Evolutionary conservation across 2,329 filamentous ascomycete genomes (phyloP).

Genomic region (Endocalyx cinctus): DNA sequence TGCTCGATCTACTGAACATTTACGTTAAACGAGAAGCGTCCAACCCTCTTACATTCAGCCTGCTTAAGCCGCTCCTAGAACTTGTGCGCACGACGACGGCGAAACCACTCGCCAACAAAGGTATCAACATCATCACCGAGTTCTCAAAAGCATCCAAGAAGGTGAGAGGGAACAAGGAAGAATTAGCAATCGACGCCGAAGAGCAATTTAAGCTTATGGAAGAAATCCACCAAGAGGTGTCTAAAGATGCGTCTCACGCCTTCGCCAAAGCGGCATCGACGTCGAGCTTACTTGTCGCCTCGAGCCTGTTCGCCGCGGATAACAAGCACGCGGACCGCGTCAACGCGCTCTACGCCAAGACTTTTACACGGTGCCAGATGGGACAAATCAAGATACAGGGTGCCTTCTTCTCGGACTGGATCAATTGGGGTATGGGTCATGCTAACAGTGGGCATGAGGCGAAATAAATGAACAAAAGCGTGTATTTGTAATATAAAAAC

Average conservation of each 20-base stretch:
- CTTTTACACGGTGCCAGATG: constrained; percentile 55
- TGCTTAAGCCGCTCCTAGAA: constrained; percentile 72
- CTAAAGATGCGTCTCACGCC: constrained; percentile 58
- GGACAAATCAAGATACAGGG: constrained; percentile 57
- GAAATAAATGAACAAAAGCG: constrained; percentile 11
- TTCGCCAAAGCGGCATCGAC: constrained; percentile 73
- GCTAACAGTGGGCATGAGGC: constrained; percentile 20
- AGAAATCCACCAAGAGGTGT: constrained; percentile 64
- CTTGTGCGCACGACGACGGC: constrained; percentile 72
- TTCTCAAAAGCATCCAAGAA: constrained; percentile 67
- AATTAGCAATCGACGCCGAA: constrained; percentile 33
- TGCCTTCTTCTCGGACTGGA: constrained; percentile 67
- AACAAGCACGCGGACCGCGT: constrained; percentile 49
- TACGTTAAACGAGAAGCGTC: constrained; percentile 76
- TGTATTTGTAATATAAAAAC: no score
- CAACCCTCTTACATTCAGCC: constrained; percentile 60
- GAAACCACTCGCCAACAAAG: constrained; percentile 71
- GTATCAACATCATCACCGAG: constrained; percentile 64
- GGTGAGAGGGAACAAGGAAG: constrained; percentile 37
- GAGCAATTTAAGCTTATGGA: constrained; percentile 54
- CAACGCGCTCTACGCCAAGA: constrained; percentile 60
- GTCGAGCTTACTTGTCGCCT: constrained; percentile 63
- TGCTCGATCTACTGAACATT: constrained; percentile 81
- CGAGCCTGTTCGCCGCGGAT: constrained; percentile 53
- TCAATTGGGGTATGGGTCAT: constrained; percentile 63